These are phyloP conservation scores for Sporothrix inflata DNA, from an alignment of 2,329 filamentous ascomycete genomes.

Conservation along the genomic window DNA sequence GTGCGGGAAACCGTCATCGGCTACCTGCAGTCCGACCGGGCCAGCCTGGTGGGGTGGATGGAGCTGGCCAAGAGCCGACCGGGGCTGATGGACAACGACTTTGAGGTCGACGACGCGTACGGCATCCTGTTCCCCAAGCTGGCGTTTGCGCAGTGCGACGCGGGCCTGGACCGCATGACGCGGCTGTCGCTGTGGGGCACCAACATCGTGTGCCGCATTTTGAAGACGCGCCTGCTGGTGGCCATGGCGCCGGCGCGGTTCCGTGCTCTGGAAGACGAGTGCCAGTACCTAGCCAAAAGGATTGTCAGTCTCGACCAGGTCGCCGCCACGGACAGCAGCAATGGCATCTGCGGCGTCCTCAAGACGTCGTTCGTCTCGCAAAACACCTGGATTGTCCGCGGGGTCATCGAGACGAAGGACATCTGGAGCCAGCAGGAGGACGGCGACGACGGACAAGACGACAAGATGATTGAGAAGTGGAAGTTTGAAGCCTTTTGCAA, in stretches of 20 bases:
- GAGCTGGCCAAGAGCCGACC: background rate
- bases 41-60: conserved; percentile 10
- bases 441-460: background rate
- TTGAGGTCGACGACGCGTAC: background rate
- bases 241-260: conserved; percentile 6
- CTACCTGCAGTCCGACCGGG: background rate
- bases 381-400: conserved; percentile 1
- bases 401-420: background rate
- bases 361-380: conserved; percentile 13
- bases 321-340: background rate
- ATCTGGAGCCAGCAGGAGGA: background rate
- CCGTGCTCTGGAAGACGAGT: background rate
- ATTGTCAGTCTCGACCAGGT: background rate
- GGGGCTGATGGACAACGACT: background rate
- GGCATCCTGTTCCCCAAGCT: conserved; percentile 14
- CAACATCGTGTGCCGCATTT: conserved; percentile 18
- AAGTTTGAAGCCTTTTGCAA: conserved; percentile 20
- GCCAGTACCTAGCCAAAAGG: conserved; percentile 9
- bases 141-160: background rate
- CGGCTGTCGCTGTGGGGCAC: conserved; percentile 17
- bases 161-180: background rate
- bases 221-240: conserved; percentile 14
- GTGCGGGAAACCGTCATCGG: background rate
- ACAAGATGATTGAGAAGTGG: conserved; percentile 18
- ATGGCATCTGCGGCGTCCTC: background rate